Base-by-base conservation (phyloP, 2,329 filamentous ascomycete species). In the Fusarium sp. region DNA sequence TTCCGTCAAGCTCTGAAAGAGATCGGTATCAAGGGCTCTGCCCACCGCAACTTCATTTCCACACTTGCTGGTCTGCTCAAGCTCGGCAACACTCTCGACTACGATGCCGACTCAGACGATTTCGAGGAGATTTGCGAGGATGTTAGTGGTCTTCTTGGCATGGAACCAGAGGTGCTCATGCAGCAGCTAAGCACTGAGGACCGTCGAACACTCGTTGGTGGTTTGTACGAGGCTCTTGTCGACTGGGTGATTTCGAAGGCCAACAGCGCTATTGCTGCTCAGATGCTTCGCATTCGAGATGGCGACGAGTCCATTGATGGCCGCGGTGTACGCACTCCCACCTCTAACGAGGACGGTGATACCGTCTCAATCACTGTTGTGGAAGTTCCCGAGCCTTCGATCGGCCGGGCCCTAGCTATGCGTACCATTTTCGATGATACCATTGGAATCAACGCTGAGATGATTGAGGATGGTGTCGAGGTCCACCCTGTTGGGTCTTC, bases 381-480 rank as follows among this genome's bases (percentile, higher is more conserved):
- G 10, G 96, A 98, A 74, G 87, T 98, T 14, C 94, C 96, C 0
- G 89, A 91, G 70, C 91, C 93, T 35, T 87, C 89, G 3, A 86
- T 99, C 2, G 94, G 93, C 65, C 98, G 96, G 82, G 96, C 95
- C 0, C 83, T 97, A n/a, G 90, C 93, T 18, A 90, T 99, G 84
- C 93, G 94, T 42, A 94, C 93, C 19, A 90, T 98, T 39, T 99
- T 99, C 76, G 95, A 99, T 74, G 96, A 98, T 76, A 89, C 86
- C n/a, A 86, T 92, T 25, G 96, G 96, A 57, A 98, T 99, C 83
- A 98, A 98, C 76, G 88, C 92, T 1, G 96, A 99, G 84, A 98
- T 99, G 95, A 97, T 95, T 78, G 92, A 95, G 70, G 96, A 99
- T 74, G 96, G 96, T 15, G 89, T 99, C 2, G 88, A 93, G n/a